Evolutionary conservation across 208 protist genomes (phyloP).

Genomic region (Leptomonas pyrrhocoris): DNA sequence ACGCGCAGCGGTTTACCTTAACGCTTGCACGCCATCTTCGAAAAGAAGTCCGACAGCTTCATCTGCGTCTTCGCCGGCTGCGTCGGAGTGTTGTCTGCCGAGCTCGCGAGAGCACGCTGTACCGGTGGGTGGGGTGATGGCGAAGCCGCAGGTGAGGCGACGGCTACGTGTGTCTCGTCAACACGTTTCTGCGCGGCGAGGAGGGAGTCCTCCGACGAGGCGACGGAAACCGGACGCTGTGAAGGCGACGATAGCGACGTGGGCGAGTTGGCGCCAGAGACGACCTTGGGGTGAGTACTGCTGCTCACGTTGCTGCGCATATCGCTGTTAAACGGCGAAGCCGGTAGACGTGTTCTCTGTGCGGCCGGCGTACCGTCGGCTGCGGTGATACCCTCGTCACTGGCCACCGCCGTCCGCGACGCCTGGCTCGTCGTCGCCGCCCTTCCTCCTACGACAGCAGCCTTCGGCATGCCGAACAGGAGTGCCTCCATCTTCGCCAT

Average conservation of each 20-base stretch:
- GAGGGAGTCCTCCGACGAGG: neutral
- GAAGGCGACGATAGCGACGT: slow-evolving; percentile 8
- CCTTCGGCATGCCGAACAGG: slow-evolving; percentile 40
- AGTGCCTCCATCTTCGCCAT: slow-evolving; percentile 74
- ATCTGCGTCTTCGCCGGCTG: slow-evolving; percentile 51
- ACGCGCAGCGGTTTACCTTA: neutral
- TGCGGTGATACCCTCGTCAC: neutral
- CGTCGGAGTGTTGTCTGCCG: neutral
- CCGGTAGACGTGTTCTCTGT: neutral
- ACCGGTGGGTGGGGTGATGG: neutral
- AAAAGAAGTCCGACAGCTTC: slow-evolving; percentile 87
- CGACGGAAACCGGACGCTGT: neutral
- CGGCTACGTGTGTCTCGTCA: neutral
- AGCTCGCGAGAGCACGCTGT: neutral
- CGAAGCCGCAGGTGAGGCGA: neutral
- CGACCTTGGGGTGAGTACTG: slow-evolving; percentile 30
- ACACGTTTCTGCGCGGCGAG: neutral
- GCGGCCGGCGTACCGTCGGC: neutral
- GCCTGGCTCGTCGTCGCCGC: neutral
- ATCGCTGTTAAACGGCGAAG: slow-evolving; percentile 3
- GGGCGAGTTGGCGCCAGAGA: slow-evolving; percentile 17
- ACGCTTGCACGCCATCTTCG: slow-evolving; percentile 77
- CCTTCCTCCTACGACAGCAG: slow-evolving; percentile 21
- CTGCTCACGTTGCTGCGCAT: slow-evolving; percentile 2
- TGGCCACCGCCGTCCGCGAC: neutral